These are phyloP conservation scores for Fusarium ambrosium DNA, from an alignment of 2,329 filamentous ascomycete genomes.

Conservation along the genomic window DNA sequence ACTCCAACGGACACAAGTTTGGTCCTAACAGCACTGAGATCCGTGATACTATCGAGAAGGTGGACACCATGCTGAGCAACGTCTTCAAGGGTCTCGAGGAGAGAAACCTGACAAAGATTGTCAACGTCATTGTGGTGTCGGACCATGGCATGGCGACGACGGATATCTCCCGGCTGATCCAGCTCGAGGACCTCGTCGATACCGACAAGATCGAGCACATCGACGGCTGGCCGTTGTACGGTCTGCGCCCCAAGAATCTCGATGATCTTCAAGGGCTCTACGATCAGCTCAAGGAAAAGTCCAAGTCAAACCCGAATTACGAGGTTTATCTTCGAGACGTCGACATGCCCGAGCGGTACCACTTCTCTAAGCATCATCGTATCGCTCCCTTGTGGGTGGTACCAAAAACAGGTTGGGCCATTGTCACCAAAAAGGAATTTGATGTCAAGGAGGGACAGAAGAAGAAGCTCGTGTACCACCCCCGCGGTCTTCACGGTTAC, in stretches of 20 bases:
- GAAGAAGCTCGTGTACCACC: constrained; percentile 78
- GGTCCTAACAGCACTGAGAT: constrained; percentile 98
- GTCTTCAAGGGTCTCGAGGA: constrained; percentile 82
- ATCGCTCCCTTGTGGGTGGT: constrained; percentile 97
- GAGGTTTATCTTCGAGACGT: constrained; percentile 89
- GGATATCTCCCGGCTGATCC: constrained; percentile 81
- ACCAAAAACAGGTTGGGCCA: constrained; percentile 91
- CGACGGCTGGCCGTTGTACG: constrained; percentile 95
- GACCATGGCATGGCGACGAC: constrained; percentile 99
- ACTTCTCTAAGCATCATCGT: constrained; percentile 88
- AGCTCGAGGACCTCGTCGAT: constrained; percentile 91
- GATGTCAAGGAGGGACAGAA: constrained; percentile 75
- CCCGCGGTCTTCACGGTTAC: constrained; percentile 91
- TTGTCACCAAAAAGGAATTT: constrained; percentile 85
- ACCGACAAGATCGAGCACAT: constrained; percentile 81
- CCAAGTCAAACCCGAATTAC: constrained; percentile 75
- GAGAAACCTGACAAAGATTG: constrained; percentile 88
- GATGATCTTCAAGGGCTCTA: constrained; percentile 77
- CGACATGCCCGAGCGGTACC: constrained; percentile 92
- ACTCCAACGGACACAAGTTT: constrained; percentile 86
- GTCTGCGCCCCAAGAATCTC: constrained; percentile 82
- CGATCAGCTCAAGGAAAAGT: constrained; percentile 68
- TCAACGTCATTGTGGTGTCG: constrained; percentile 96
- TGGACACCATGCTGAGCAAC: constrained; percentile 84
- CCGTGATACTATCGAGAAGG: constrained; percentile 79